Base-by-base conservation (phyloP, 78 protist genomes). In the Dictyostelium intermedium region DNA sequence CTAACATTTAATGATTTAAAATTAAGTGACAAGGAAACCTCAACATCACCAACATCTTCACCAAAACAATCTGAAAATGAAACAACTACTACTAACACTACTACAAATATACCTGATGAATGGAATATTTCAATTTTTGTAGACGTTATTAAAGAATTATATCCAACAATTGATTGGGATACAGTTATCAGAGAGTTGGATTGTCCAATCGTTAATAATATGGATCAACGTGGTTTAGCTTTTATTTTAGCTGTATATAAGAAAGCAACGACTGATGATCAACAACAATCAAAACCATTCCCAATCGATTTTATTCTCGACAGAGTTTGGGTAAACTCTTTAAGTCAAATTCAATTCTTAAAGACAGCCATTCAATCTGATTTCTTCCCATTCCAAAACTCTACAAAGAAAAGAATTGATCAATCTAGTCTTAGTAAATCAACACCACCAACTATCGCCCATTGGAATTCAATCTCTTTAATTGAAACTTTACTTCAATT, bases 401-500 rank as follows among this genome's bases (percentile, higher is more conserved):
- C 96, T 25, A 20, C 34, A 30, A 85, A 84, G 73, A 94, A 87
- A 43, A 82, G 91, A 34, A 45, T 89, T 11, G 93, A 92, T 16
- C 50, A 78, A 30, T 25, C 73, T 30, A 43, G 53, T 8, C 80
- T 86, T 32, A 86, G 87, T 4, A 92, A 77, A 63, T 16, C 92
- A 23, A 69, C 79, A 25, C 76, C 86, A 5, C 96, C 61, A 27
- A 35, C 84, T 25, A 63, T 89, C 7, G 37, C 82, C 2, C 80
- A 89, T 74, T 96, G 97, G 97, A 83, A 81, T 77, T 96, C 97
- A 30, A 43, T 96, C 0, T 85, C 97, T 9, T 86, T 91, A 13
- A 73, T 91, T 41, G 97, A 96, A 45, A 73, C 84, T 18, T 69
- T 96, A 25, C 78, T 96, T 27, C 74, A 47, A 23, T 66, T 96